Percentiles rank a stretch among this genome's conserved stretches.
phyloP scores from a whole-genome alignment of 129 eudicot genomes.

The Tanacetum coccineum region DNA sequence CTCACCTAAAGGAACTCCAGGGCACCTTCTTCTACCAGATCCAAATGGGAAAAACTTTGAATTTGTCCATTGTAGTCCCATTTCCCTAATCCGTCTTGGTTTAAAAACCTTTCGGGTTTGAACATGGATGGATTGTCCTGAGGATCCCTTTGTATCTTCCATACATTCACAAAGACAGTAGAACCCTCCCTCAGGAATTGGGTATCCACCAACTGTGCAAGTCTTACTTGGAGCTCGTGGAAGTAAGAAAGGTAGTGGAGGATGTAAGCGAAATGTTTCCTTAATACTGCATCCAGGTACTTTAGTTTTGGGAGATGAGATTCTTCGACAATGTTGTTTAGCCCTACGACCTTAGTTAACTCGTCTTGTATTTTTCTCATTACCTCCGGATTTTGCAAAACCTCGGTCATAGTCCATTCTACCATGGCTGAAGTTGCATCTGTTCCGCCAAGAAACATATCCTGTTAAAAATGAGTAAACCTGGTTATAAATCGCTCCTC shows the following conservation, averaged over 20 bases:
- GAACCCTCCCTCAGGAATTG: constrained; percentile 13
- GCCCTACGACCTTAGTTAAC: too few relatives aligned
- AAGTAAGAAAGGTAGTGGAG: constrained; percentile 14
- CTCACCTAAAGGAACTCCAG: constrained; percentile 13
- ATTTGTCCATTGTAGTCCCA: constrained; percentile 19
- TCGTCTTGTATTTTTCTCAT: constrained; percentile 16
- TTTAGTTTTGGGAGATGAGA: constrained; percentile 18
- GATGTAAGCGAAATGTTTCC: constrained; percentile 18
- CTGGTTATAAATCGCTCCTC: neutral
- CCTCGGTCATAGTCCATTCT: constrained; percentile 19
- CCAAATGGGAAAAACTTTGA: constrained; percentile 16
- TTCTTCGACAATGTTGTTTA: constrained; percentile 12
- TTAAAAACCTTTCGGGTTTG: constrained; percentile 6
- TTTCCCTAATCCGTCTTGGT: neutral
- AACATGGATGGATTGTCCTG: constrained; percentile 4
- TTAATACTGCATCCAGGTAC: constrained; percentile 8
- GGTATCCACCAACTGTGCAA: constrained; percentile 10
- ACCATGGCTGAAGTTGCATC: too few relatives aligned
- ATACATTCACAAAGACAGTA: constrained; percentile 14
- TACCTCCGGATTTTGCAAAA: constrained; percentile 1
- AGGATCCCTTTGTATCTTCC: constrained; percentile 18
- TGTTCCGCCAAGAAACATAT: constrained; percentile 22
- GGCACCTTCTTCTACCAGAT: constrained; percentile 21
- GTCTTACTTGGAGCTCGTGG: constrained; percentile 17
- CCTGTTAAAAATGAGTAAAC: constrained; percentile 2